phyloP scores from a whole-genome alignment of 257 asterid species.

The Nicotiana benthamiana region DNA sequence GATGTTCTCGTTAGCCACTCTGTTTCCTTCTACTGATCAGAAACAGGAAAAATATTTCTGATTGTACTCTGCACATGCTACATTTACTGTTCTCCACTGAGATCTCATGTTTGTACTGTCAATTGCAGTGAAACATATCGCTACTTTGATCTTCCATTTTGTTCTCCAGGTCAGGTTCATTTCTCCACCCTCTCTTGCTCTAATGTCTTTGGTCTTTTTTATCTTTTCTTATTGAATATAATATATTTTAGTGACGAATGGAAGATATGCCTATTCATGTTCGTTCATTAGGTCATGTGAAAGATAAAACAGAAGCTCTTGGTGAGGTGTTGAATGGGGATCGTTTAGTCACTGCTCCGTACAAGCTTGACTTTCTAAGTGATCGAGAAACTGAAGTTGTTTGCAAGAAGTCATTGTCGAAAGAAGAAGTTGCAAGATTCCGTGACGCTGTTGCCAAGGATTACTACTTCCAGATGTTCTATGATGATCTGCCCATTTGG shows the following conservation, averaged over 20 bases:
- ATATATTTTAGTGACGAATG: neutral
- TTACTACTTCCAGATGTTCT: constrained; percentile 15
- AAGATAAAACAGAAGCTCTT: constrained; percentile 16
- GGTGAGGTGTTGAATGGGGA: constrained; percentile 19
- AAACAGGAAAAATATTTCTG: neutral
- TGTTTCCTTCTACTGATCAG: neutral
- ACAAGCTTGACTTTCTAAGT: constrained; percentile 12
- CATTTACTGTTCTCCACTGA: neutral
- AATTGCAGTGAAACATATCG: constrained; percentile 45
- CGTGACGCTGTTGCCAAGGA: constrained; percentile 20
- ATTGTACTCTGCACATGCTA: neutral
- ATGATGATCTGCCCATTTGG: constrained; percentile 18
- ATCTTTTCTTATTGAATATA: neutral
- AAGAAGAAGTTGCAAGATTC: constrained; percentile 15
- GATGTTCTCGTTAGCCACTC: neutral
- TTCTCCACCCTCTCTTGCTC: neutral
- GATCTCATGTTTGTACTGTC: neutral
- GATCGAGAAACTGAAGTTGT: constrained; percentile 10
- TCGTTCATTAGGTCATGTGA: constrained; percentile 1
- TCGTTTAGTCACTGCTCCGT: constrained; percentile 17
- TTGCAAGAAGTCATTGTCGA: constrained; percentile 7
- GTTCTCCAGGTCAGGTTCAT: constrained; percentile 34
- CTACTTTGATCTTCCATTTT: constrained; percentile 47
- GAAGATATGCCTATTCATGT: neutral
- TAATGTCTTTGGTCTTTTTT: neutral